Evolutionary conservation across 2,329 filamentous ascomycete genomes (phyloP).

Genomic region (Elsinoe australis): DNA sequence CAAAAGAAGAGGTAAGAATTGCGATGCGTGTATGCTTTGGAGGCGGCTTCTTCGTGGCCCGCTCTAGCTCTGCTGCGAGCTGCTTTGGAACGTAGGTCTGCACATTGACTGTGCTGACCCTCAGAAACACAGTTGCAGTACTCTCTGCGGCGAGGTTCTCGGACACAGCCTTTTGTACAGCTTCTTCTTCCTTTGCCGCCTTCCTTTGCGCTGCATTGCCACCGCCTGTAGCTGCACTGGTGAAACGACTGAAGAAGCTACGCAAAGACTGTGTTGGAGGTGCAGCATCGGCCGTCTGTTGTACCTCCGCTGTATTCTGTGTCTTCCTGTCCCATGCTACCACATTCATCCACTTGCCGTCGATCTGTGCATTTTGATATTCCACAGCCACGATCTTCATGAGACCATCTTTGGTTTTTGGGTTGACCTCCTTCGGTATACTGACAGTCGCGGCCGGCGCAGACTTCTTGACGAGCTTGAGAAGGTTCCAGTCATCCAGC

Average conservation of each 20-base stretch:
- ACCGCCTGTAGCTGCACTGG: constrained; percentile 46
- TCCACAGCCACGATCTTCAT: constrained; percentile 81
- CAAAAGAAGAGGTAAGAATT: constrained; percentile 84
- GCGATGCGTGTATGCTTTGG: constrained; percentile 80
- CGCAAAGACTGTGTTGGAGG: constrained; percentile 52
- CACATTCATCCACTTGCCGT: constrained; percentile 80
- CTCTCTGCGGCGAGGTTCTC: constrained; percentile 66
- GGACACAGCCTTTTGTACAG: constrained; percentile 53
- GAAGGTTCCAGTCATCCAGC: constrained; percentile 77
- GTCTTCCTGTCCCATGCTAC: constrained; percentile 67
- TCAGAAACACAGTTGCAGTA: constrained; percentile 75
- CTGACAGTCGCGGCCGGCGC: constrained; percentile 66
- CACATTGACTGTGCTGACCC: constrained; percentile 77
- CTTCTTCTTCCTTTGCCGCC: constrained; percentile 55
- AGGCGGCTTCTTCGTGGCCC: constrained; percentile 94
- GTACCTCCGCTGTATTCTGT: constrained; percentile 6
- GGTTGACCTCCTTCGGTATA: constrained; percentile 72
- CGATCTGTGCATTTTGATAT: constrained; percentile 82
- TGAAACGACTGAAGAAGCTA: constrained; percentile 72
- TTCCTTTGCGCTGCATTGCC: constrained; percentile 47
- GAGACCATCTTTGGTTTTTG: constrained; percentile 73
- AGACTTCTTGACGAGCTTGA: constrained; percentile 74
- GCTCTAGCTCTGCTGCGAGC: constrained; percentile 79
- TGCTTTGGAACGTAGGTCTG: constrained; percentile 63
- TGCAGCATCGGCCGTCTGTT: constrained; percentile 21